phyloP scores from a whole-genome alignment of 2,329 filamentous ascomycete genomes.

The Aspergillus sp. region DNA sequence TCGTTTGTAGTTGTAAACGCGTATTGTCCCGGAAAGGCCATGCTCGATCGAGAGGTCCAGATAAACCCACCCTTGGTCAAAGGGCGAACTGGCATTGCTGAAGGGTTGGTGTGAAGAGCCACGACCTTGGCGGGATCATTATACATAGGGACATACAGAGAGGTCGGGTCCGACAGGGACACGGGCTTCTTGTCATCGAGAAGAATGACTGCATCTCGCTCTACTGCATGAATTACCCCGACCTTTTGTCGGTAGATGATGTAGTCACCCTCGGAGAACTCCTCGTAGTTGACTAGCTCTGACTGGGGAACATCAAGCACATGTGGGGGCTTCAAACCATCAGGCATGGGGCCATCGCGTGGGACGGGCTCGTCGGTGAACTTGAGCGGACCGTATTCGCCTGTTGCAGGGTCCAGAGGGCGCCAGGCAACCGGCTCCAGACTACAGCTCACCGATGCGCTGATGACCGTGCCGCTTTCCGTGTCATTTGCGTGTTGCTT shows the following conservation, averaged over 20 bases:
- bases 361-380: conserved; percentile 17
- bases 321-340: conserved; percentile 15
- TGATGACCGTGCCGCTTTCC: conserved; percentile 55
- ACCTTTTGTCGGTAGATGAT: conserved; percentile 57
- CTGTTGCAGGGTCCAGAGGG: conserved; percentile 19
- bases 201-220: conserved; percentile 50
- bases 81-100: conserved; percentile 2
- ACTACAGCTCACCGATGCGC: conserved; percentile 45
- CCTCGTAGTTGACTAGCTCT: conserved; percentile 46
- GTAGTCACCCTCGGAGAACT: conserved; percentile 50
- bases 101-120: conserved; percentile 11
- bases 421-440: conserved; percentile 34
- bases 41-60: conserved; percentile 9
- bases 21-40: conserved; percentile 37
- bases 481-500: conserved; percentile 48
- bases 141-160: conserved; percentile 39
- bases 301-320: conserved; percentile 42
- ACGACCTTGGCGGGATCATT: conserved; percentile 20
- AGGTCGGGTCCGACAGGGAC: conserved; percentile 46
- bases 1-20: conserved; percentile 52
- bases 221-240: conserved; percentile 51
- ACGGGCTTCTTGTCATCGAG: conserved; percentile 55
- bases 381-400: conserved; percentile 18
- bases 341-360: neutral
- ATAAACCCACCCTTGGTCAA: conserved; percentile 6